phyloP scores from a whole-genome alignment of 2,329 filamentous ascomycete species.

The Diaporthe australafricana region DNA sequence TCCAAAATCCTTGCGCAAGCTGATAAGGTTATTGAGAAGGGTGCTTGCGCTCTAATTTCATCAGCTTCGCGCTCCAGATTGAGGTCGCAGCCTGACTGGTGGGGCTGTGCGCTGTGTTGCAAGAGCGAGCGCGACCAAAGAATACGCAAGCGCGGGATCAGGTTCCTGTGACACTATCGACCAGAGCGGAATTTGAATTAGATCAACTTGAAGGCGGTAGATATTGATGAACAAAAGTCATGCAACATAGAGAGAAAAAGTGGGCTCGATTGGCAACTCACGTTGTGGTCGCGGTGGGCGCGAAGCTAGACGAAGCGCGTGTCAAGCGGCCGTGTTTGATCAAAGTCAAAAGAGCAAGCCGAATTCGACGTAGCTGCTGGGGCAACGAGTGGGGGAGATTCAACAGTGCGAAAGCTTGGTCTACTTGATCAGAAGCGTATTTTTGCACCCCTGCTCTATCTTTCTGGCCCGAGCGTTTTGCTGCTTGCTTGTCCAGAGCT shows the following conservation, averaged over 20 bases:
- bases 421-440: neutral
- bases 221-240: neutral
- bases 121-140: neutral
- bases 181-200: neutral
- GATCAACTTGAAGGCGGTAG: neutral
- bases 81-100: neutral
- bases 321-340: constrained; percentile 22
- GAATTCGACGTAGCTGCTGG: constrained; percentile 20
- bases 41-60: neutral
- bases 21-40: neutral
- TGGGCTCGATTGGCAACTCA: neutral
- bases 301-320: constrained; percentile 16
- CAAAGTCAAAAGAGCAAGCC: neutral
- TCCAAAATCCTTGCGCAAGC: neutral
- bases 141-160: neutral
- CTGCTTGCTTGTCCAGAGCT: no score
- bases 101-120: neutral
- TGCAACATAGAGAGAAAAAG: neutral
- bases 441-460: no score
- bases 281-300: neutral
- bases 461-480: no score
- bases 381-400: constrained; percentile 21
- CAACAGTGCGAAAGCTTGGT: constrained; percentile 23
- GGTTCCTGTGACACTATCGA: neutral
- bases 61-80: neutral